Conservation (phyloP, 495 filamentous ascomycete genomes). For the Penicillium cataractarum region DNA sequence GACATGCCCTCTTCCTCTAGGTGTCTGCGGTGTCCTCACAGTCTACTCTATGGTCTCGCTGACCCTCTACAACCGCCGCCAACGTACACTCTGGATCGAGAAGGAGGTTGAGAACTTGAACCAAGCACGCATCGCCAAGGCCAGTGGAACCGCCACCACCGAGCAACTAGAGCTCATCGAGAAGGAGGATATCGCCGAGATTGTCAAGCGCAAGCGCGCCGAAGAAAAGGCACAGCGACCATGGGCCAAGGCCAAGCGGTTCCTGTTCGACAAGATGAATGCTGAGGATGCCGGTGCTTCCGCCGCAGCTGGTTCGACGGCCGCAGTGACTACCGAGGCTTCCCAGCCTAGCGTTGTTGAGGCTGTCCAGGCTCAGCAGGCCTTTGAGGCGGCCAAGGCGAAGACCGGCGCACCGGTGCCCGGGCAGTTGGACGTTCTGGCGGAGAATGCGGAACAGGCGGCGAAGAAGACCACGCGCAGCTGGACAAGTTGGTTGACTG, state of each 20-base stretch:
- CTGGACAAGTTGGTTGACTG: slow-evolving; percentile 51
- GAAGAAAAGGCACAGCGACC: slow-evolving; percentile 48
- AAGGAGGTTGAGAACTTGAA: slow-evolving; percentile 63
- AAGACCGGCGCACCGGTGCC: slow-evolving; percentile 25
- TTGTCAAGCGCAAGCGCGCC: slow-evolving; percentile 47
- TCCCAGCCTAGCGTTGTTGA: slow-evolving; percentile 33
- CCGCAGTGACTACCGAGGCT: slow-evolving; percentile 13
- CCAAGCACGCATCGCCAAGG: slow-evolving; percentile 61
- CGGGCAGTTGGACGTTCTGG: slow-evolving; percentile 47
- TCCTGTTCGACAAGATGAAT: slow-evolving; percentile 52
- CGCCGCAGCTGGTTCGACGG: slow-evolving; percentile 9
- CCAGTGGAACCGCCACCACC: slow-evolving; percentile 61
- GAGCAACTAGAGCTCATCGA: slow-evolving; percentile 56
- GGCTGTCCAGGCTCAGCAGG: slow-evolving; percentile 45
- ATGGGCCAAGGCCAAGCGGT: slow-evolving; percentile 49
- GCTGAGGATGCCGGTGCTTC: slow-evolving; percentile 43
- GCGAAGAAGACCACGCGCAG: slow-evolving; percentile 44
- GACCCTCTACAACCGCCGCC: slow-evolving; percentile 80
- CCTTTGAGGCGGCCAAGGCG: slow-evolving; percentile 23
- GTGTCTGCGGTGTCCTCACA: slow-evolving; percentile 71
- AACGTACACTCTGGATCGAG: slow-evolving; percentile 66
- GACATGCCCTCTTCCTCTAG: slow-evolving; percentile 40
- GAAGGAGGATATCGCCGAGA: slow-evolving; percentile 60
- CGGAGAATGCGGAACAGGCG: slow-evolving; percentile 44
- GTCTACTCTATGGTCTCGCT: slow-evolving; percentile 84